A percentile compares a stretch with the other conserved stretches of the same genome.
These are phyloP conservation scores for Colletotrichum sp. DNA, from an alignment of 2,329 filamentous ascomycete genomes.

Conservation along the genomic window DNA sequence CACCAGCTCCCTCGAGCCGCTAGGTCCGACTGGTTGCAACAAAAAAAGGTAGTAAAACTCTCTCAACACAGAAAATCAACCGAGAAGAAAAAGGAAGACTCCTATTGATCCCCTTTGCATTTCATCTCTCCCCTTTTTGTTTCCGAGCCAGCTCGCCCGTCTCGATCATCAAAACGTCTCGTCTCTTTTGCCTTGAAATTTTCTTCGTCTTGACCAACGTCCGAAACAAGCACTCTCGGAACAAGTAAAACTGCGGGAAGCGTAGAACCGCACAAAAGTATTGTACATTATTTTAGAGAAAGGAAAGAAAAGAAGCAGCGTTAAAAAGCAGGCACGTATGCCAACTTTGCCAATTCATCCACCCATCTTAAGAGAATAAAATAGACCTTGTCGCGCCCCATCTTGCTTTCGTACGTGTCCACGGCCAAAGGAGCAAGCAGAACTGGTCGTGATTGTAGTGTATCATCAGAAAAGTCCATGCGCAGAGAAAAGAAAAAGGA, in stretches of 20 bases:
- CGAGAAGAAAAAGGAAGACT: neutral
- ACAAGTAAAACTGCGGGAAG: neutral
- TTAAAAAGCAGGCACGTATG: neutral
- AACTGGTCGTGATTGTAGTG: conserved; percentile 3
- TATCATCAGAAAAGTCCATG: conserved; percentile 16
- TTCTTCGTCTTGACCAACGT: neutral
- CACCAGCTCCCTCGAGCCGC: neutral
- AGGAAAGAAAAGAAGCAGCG: neutral
- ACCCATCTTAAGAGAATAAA: neutral
- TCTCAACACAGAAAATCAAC: neutral
- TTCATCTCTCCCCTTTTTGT: neutral
- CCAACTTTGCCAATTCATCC: conserved; percentile 1
- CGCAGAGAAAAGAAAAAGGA: neutral
- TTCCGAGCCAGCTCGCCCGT: neutral
- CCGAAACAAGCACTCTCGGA: neutral
- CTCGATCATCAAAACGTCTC: conserved; percentile 9
- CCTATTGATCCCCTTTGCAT: neutral
- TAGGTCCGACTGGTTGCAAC: neutral
- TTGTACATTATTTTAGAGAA: conserved; percentile 24
- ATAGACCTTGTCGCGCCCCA: neutral
- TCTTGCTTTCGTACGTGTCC: neutral
- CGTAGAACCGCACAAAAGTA: neutral
- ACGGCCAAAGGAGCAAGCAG: neutral
- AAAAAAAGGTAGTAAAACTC: neutral
- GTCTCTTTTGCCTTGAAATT: neutral